A percentile compares a stretch with the other conserved stretches of the same genome.
Evolutionary conservation across 305 asterid genomes (phyloP).

Genomic region (Plantago lanceolata): DNA sequence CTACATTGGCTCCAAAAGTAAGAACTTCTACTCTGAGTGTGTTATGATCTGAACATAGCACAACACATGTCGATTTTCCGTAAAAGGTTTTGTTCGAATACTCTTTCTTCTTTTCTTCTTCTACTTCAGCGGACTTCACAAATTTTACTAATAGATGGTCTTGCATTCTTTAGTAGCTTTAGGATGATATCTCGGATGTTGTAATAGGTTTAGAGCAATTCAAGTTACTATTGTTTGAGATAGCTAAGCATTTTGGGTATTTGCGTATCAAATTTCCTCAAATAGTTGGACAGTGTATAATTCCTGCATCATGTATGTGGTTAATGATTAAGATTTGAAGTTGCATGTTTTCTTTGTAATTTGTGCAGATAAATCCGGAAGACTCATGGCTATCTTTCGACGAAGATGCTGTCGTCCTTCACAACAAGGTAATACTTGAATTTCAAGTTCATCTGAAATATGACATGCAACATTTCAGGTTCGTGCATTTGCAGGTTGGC

Average conservation of each 20-base stretch:
- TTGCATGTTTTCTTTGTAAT: constrained; percentile 17
- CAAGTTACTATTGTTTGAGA: too few species aligned
- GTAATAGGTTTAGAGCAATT: too few species aligned
- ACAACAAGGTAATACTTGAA: constrained; percentile 63
- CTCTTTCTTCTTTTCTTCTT: too few species aligned
- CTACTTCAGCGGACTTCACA: too few species aligned
- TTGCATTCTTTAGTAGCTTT: too few species aligned
- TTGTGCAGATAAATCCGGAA: constrained; percentile 64
- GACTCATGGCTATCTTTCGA: constrained; percentile 81
- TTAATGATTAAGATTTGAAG: not conserved
- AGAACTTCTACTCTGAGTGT: not conserved
- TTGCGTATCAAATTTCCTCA: too few species aligned
- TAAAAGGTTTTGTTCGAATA: too few species aligned
- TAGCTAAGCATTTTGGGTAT: too few species aligned
- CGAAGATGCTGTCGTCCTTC: constrained; percentile 64
- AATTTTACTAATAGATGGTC: too few species aligned
- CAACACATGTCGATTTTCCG: too few species aligned
- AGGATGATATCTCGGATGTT: too few species aligned
- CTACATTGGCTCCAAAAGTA: constrained; percentile 91
- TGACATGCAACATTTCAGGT: constrained; percentile 65
- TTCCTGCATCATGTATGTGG: not conserved
- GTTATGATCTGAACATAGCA: not conserved
- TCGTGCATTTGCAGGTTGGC: constrained; percentile 99
- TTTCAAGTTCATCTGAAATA: constrained; percentile 22
- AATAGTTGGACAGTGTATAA: too few species aligned